Evolutionary conservation across 73 alveolate genomes (phyloP), one percentile per base, ranked within the genome.

Genomic region (Paramecium primaurelia): DNA sequence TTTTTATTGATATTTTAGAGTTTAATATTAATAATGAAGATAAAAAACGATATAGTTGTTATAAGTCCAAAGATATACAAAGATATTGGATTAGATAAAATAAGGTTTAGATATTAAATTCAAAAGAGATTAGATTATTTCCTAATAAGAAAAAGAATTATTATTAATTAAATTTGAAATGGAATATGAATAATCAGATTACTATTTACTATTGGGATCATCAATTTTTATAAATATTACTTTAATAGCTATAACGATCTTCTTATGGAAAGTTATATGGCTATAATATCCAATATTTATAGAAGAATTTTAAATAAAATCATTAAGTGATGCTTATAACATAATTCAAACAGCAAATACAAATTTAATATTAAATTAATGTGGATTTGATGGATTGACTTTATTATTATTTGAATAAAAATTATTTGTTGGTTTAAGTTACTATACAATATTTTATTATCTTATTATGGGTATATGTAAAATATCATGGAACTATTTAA

Each of bases 101-200:
- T 1, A 16, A n/a, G 0, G 6, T n/a, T 54, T 4, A 16, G 59
- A 2, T 12, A 16, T 3, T 45, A 45, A 45, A 49, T 14, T 49
- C 8, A 49, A 8, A 49, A 18, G 11, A 18, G 14, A n/a, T n/a
- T 54, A 54, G 32, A 54, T 54, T 54, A n/a, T 54, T 54, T n/a
- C 32, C 32, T 18, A 54, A 54, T 18, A 34, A 54, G 25, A 54
- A 18, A 54, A 54, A 54, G 32, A 54, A 54, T 54, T n/a, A n/a
- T 54, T 54, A 54, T 54, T 18, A 54, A 54, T 54, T 54, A 54
- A 54, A 54, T 64, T 64, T 64, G 47, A 32, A 64, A 64, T 64
- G 84, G 30, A 64, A 28, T 64, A 64, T 64, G 84, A 64, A 64
- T 40, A 64, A 64, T 64, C 84, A 28, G 84, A 64, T 64, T 64